Evolutionary conservation across 306 rosid genomes (phyloP).

Genomic region (Lotus japonicus): DNA sequence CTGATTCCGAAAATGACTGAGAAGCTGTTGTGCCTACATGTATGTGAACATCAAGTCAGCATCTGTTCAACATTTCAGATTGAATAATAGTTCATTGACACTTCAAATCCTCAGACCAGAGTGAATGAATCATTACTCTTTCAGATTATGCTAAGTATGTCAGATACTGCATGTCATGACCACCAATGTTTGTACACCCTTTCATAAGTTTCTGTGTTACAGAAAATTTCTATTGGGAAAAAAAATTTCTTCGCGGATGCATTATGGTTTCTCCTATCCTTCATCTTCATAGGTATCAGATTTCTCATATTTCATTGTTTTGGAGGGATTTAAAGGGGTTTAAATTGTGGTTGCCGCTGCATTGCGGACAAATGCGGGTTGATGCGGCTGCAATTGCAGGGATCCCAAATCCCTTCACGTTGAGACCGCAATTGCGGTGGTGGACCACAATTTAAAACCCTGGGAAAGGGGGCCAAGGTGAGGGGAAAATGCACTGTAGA

Average conservation of each 20-base stretch:
- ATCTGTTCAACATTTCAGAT: constrained; percentile 2
- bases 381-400: no score
- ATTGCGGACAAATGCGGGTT: no score
- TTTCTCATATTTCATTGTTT: no score
- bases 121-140: no score
- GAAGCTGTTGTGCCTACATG: constrained; percentile 92
- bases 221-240: neutral
- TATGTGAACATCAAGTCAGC: constrained; percentile 9
- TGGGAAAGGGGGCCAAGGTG: no score
- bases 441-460: no score
- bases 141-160: neutral
- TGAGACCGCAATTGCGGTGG: no score
- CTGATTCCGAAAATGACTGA: constrained; percentile 87
- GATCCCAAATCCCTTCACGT: no score
- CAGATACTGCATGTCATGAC: neutral
- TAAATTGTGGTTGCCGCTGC: no score
- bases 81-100: no score
- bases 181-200: neutral
- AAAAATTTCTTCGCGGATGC: neutral
- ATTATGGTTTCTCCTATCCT: neutral
- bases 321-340: no score
- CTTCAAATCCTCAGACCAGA: no score
- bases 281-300: neutral
- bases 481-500: neutral
- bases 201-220: neutral